Evolutionary conservation across 306 rosid species (phyloP).

Genomic region (Sicyos edulis): DNA sequence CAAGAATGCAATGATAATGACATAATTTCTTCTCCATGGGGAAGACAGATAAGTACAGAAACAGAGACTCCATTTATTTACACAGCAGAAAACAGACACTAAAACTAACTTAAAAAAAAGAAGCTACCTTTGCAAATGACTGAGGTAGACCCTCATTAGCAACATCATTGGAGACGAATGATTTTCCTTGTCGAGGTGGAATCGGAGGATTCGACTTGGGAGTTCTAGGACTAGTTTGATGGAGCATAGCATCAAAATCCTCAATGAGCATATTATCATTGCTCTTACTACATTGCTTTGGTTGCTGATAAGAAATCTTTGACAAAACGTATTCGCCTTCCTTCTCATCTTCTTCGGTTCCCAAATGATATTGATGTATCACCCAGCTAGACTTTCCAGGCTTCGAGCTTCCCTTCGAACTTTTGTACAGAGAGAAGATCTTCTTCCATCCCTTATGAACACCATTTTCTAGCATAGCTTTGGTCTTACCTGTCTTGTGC

Average conservation of each 20-base stretch:
- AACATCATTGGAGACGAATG: slow-evolving; percentile 28
- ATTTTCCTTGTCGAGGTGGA: slow-evolving; percentile 51
- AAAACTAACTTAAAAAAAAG: slow-evolving; percentile 1
- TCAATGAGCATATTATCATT: slow-evolving; percentile 37
- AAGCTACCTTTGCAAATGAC: slow-evolving; percentile 40
- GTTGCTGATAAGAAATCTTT: slow-evolving; percentile 54
- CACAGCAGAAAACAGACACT: slow-evolving; percentile 4
- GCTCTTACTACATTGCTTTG: slow-evolving; percentile 41
- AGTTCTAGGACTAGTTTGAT: slow-evolving; percentile 59
- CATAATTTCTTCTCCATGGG: neutral
- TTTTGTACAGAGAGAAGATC: slow-evolving; percentile 69
- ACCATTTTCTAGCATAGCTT: slow-evolving; percentile 35
- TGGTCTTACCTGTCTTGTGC: slow-evolving; percentile 58
- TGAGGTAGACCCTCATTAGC: slow-evolving; percentile 27
- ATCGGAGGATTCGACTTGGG: slow-evolving; percentile 58
- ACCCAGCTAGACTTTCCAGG: slow-evolving; percentile 60
- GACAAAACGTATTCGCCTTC: slow-evolving; percentile 78
- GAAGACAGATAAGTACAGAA: neutral
- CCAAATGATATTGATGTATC: slow-evolving; percentile 92
- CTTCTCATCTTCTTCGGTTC: slow-evolving; percentile 64
- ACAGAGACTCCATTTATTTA: neutral
- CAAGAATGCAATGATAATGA: neutral
- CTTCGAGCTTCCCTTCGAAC: slow-evolving; percentile 55
- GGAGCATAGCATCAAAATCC: slow-evolving; percentile 32
- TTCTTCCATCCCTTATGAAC: slow-evolving; percentile 65